phyloP scores from a whole-genome alignment of 768 basidiomycete genomes.

The Pseudohyphozyma bogoriensis region DNA sequence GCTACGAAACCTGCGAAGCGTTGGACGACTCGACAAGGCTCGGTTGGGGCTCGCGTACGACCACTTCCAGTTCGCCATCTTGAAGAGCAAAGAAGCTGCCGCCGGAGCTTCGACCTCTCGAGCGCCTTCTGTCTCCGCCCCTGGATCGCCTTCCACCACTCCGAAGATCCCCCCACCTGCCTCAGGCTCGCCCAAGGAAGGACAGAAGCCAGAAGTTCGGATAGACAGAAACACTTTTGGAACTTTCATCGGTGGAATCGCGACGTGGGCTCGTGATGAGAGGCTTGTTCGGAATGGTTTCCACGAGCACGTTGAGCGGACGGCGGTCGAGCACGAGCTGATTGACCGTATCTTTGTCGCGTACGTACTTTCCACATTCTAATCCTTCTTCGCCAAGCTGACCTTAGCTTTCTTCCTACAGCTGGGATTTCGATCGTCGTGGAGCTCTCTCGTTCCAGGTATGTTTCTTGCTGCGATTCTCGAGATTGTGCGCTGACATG shows the following conservation, averaged over 20 bases:
- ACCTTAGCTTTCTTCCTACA: too few species aligned
- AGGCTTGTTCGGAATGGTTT: slow-evolving; percentile 59
- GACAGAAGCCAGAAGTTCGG: slow-evolving; percentile 78
- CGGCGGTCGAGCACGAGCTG: slow-evolving; percentile 90
- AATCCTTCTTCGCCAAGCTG: too few species aligned
- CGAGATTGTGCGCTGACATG: not conserved
- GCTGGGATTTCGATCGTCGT: slow-evolving; percentile 66
- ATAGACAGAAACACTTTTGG: slow-evolving; percentile 77
- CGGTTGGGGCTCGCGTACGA: slow-evolving; percentile 86
- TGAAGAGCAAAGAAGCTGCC: slow-evolving; percentile 5
- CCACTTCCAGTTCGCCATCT: slow-evolving; percentile 38
- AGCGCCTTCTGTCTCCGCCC: slow-evolving; percentile 16
- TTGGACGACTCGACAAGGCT: slow-evolving; percentile 75
- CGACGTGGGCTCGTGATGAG: slow-evolving; percentile 92
- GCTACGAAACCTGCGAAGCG: slow-evolving; percentile 68
- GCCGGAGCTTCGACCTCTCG: slow-evolving; percentile 3
- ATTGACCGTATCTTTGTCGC: slow-evolving; percentile 88
- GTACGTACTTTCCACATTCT: too few species aligned
- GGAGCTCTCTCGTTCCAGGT: slow-evolving; percentile 88
- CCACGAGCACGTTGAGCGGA: slow-evolving; percentile 76
- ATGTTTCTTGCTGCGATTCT: slow-evolving; percentile 13
- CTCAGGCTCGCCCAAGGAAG: too few species aligned
- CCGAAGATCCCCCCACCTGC: too few species aligned
- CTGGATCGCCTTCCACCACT: not conserved
- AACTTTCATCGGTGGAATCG: slow-evolving; percentile 80